phyloP scores from a whole-genome alignment of 495 filamentous ascomycete genomes.

The Articulospora tetracladia region DNA sequence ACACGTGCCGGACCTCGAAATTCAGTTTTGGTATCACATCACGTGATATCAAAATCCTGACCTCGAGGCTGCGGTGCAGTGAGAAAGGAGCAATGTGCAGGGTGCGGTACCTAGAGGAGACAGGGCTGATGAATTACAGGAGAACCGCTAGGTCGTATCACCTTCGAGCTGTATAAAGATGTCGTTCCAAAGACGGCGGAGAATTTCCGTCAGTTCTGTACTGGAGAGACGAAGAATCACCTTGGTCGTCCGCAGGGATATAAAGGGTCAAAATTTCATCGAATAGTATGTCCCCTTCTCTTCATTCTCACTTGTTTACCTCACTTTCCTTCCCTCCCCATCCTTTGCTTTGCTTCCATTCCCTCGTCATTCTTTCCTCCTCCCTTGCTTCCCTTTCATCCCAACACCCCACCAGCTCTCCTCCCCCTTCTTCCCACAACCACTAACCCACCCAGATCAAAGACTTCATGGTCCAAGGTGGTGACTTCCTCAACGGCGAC shows the following conservation, averaged over 20 bases:
- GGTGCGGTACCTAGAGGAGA: not conserved
- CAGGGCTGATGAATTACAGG: slow-evolving; percentile 45
- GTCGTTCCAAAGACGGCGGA: slow-evolving; percentile 85
- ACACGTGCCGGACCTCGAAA: not conserved
- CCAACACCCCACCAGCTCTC: not conserved
- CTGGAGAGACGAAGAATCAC: slow-evolving; percentile 81
- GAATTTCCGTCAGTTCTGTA: slow-evolving; percentile 97
- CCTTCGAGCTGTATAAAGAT: slow-evolving; percentile 89
- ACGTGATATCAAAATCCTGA: no score
- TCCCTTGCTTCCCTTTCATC: not conserved
- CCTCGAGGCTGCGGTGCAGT: not conserved
- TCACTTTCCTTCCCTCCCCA: not conserved
- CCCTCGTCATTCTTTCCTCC: not conserved
- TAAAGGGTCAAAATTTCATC: slow-evolving; percentile 91
- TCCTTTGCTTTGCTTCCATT: not conserved
- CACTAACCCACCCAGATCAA: slow-evolving; percentile 59
- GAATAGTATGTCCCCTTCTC: slow-evolving; percentile 62
- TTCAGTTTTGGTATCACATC: not conserved
- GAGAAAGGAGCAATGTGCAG: not conserved
- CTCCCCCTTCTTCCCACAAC: no score
- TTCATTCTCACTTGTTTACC: not conserved
- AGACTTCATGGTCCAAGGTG: slow-evolving; percentile 94
- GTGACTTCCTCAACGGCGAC: slow-evolving; percentile 93
- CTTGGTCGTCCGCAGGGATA: slow-evolving; percentile 86
- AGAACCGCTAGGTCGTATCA: slow-evolving; percentile 86